Evolutionary conservation across 257 asterid species (phyloP), one percentile per base, ranked within the genome.

Genomic region (Fraxinus cuspidata): DNA sequence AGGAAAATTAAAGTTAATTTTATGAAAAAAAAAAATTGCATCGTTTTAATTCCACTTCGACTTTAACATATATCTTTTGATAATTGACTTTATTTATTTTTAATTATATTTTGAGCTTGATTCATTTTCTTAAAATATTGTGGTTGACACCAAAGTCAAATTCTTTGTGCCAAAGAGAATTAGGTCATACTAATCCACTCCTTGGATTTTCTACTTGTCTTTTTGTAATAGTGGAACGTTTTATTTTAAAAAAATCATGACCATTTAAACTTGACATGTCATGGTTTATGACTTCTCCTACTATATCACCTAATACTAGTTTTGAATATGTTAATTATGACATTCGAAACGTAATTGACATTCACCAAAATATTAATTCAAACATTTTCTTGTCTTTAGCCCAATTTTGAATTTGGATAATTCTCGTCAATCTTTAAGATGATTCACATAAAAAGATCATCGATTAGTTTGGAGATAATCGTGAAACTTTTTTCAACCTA

Each of bases 221-320:
- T 86, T 2, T 83, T 56, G 80, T 40, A 29, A 19, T 23, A 34
- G 58, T 37, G 69, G 83, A 82, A 84, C 72, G 51, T 81, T 81
- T 2, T 19, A 37, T 34, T 70, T 42, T 42, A 70, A 40, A 63
- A 80, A 70, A 83, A 70, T 31, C 5, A 2, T 74, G 81, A 81
- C 81, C 0, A 19, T 82, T 77, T 79, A 78, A 73, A 81, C 82
- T 82, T 3, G 29, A 34, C 53, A 56, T 44, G 85, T 85, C 89
- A 83, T 64, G 58, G 77, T 80, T 66, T 85, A 49, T 78, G 85
- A 75, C 85, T 81, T 27, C 40, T 74, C 84, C 81, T 58, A 80
- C 73, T 58, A 21, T 34, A 21, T 34, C 21, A 23, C 81, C 81
- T 56, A 28, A 27, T 38, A 68, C 29, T 38, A 29, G 84, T 80